Base-by-base conservation (phyloP, 352 stramenopile genomes). In the Globisporangium barbulae region DNA sequence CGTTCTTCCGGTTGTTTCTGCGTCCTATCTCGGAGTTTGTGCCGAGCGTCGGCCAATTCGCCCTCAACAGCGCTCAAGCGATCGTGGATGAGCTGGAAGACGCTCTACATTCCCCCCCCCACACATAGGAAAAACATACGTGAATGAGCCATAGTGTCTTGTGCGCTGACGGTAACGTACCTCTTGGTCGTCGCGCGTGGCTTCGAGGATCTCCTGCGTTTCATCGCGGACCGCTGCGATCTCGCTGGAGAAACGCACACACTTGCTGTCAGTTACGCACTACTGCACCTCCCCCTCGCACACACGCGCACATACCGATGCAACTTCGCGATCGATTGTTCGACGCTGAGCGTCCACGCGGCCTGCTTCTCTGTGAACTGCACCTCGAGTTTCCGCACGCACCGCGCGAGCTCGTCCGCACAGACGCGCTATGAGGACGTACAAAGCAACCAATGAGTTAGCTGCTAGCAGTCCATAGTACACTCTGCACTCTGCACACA, bases 351-450 rank as follows among this genome's bases (percentile, higher is more conserved):
- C 30, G 53, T 55, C 63, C 63, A 65, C 28, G 19, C 4, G 10
- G n/a, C 13, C n/a, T 65, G 49, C 28, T 47, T 41, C 39, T 65
- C 33, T 4, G 49, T 21, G 5, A 61, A 35, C 39, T 65, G 48
- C 47, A 30, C 5, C 39, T 69, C 63, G 21, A 69, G 47, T 33
- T 50, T 53, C 19, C 49, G 56, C 25, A 69, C 48, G 31, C 64
- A 67, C 5, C 44, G 59, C 44, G 64, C 59, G 47, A 70, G 62
- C 33, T 70, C 59, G 17, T 58, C 59, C 17, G 59, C 59, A 9
- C 64, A 70, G 5, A 67, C 45, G 13, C 63, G 48, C 63, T 69
- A 37, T 37, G 33, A 13, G 13, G 28, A 3, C n/a, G 5, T 12
- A 21, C 37, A 53, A 58, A 52, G 22, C 13, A 41, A 19, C 31